Base-by-base conservation (phyloP, 768 basidiomycete genomes). In the Cystobasidium tubakii region DNA sequence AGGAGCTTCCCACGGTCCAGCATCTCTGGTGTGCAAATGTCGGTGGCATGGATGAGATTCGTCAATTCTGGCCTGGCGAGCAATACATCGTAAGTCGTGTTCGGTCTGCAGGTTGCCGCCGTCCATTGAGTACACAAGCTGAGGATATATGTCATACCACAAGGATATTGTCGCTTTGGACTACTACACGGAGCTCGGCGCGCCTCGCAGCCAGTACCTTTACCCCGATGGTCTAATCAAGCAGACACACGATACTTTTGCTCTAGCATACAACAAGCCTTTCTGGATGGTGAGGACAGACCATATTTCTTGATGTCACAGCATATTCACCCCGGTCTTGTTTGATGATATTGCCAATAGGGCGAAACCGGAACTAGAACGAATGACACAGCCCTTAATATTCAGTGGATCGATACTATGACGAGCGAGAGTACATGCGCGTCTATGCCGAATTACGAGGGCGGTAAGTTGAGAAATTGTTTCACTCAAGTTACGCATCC, bases 321-420 rank as follows among this genome's bases (percentile, higher is more conserved):
- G n/a, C n/a, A n/a, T n/a, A n/a, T n/a, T n/a, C n/a, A n/a, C n/a
- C n/a, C n/a, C n/a, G n/a, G n/a, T n/a, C n/a, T n/a, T n/a, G n/a
- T n/a, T n/a, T n/a, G n/a, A n/a, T n/a, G n/a, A n/a, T n/a, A n/a
- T n/a, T n/a, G n/a, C n/a, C n/a, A n/a, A n/a, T 44, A 71, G 69
- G 69, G 53, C 29, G 69, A 71, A 31, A 71, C 69, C 1, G 69
- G 69, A 23, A 71, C 69, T 3, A 53, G 69, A n/a, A 42, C 69
- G 7, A 71, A 60, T 31, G n/a, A 17, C 23, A 71, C 27, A 3
- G 15, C 12, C 6, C 2, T 6, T 33, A 71, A 71, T 44, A 53
- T 71, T 10, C 69, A 60, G 21, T 71, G 50, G 54, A 53, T 71
- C 34, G 29, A 71, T 23, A 71, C 69, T 17, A 33, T 36, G 33